Base-by-base conservation (phyloP, 768 basidiomycete species). In the Termitomyces bulborhizus region DNA sequence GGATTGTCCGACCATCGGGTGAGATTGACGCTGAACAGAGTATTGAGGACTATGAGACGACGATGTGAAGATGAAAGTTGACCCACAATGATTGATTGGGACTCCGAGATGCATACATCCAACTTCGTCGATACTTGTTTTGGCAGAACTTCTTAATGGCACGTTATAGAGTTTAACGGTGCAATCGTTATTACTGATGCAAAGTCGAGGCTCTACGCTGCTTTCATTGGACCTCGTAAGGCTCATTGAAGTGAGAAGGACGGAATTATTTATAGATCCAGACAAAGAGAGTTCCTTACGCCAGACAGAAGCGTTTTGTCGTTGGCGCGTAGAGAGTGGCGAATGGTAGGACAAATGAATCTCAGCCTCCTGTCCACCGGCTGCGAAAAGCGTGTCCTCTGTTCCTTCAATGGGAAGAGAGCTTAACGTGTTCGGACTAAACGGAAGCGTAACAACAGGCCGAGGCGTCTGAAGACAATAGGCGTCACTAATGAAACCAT, bases 101-200 rank as follows among this genome's bases (percentile, higher is more conserved):
- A 89, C 89, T 56, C 80, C 78, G 13, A 91, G 68, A 59, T 69
- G 71, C 48, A 89, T 63, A 26, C 72, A 68, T 3, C 87, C 86
- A 1, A 78, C 81, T 57, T 77, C 73, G 39, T 68, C 71, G 40
- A 84, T 69, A 36, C 66, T 68, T 50, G 72, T 71, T 31, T 77
- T 76, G 11, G 71, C 47, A n/a, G 50, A 60, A 37, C 72, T 73
- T 31, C 84, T 74, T 34, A 85, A 67, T 2, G 86, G 78, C 12
- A 94, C 73, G 51, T 90, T 85, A 65, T 88, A 94, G 63, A 95
- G 83, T 67, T 84, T 87, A 63, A 96, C 82, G 0, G 82, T 81
- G 51, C 78, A 77, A 64, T 95, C 93, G 67, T 97, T 97, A 65
- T 94, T 94, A 71, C 86, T 89, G 57, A 95, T 83, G 26, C 83